Conservation (phyloP, 352 stramenopile genomes). For the Phytophthora nicotianae region DNA sequence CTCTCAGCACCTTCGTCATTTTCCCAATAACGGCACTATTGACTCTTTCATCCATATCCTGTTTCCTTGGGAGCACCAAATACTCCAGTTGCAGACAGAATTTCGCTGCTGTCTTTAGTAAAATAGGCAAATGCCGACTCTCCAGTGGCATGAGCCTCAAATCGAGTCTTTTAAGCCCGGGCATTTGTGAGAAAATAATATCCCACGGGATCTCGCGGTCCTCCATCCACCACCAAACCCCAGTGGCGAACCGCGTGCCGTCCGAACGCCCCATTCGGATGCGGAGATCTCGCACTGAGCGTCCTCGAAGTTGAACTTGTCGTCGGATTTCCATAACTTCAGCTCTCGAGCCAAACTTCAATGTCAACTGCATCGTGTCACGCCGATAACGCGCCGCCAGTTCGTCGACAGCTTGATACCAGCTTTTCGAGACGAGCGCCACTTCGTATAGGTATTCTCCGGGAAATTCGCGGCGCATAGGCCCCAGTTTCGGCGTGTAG, state of each 20-base stretch:
- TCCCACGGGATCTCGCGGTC: slow-evolving; percentile 38
- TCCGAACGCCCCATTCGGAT: slow-evolving; percentile 41
- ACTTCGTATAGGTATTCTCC: slow-evolving; percentile 26
- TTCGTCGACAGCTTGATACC: slow-evolving; percentile 39
- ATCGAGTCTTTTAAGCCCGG: slow-evolving; percentile 33
- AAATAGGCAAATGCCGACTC: slow-evolving; percentile 28
- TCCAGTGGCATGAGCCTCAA: slow-evolving; percentile 35
- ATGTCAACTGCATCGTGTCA: slow-evolving; percentile 36
- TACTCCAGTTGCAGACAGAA: slow-evolving; percentile 40
- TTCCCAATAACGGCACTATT: slow-evolving; percentile 9
- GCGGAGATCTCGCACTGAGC: slow-evolving; percentile 33
- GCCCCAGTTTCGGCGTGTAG: slow-evolving; percentile 23
- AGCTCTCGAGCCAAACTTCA: slow-evolving; percentile 31
- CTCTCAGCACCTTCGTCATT: slow-evolving; percentile 37
- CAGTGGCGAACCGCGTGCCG: slow-evolving; percentile 34
- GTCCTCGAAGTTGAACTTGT: slow-evolving; percentile 31
- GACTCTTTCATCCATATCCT: slow-evolving; percentile 12
- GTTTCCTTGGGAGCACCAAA: slow-evolving; percentile 36
- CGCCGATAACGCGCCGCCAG: slow-evolving; percentile 31
- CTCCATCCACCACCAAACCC: slow-evolving; percentile 40
- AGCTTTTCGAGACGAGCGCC: slow-evolving; percentile 43
- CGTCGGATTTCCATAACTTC: slow-evolving; percentile 33
- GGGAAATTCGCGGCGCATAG: slow-evolving; percentile 1
- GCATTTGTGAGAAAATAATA: slow-evolving; percentile 28
- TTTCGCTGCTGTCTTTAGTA: slow-evolving; percentile 33